Percentiles rank a stretch among this genome's conserved stretches.
Evolutionary conservation across 257 asterid genomes (phyloP).

Genomic region (Plantago ovata): DNA sequence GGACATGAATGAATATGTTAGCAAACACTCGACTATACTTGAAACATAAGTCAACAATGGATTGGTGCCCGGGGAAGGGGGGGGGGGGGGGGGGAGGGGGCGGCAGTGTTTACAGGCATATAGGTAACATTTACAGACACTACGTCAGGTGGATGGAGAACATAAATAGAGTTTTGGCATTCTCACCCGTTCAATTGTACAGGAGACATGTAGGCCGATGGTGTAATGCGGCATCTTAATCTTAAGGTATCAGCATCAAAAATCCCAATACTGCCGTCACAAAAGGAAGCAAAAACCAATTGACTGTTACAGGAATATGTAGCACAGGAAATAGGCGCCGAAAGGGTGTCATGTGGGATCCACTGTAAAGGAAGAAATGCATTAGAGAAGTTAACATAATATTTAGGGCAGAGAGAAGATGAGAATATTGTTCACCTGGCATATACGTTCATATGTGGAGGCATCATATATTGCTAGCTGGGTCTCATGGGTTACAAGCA

Average conservation of each 20-base stretch:
- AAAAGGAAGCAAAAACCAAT: slow-evolving; percentile 78
- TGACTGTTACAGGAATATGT: slow-evolving; percentile 91
- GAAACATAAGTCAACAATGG: too few species aligned
- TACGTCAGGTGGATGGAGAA: background rate
- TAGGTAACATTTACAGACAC: too few species aligned
- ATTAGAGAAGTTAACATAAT: slow-evolving; percentile 6
- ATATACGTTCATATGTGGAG: slow-evolving; percentile 84
- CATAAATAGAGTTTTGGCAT: background rate
- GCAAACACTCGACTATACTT: too few species aligned
- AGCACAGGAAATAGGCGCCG: slow-evolving; percentile 91
- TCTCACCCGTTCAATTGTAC: slow-evolving; percentile 70
- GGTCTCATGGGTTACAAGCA: slow-evolving; percentile 88
- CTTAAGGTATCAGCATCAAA: slow-evolving; percentile 87
- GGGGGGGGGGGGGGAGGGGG: too few species aligned
- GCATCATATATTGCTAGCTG: slow-evolving; percentile 86
- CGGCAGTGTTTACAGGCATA: too few species aligned
- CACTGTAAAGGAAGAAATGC: slow-evolving; percentile 46
- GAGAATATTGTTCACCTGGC: slow-evolving; percentile 51
- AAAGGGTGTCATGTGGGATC: slow-evolving; percentile 88
- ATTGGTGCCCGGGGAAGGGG: too few species aligned
- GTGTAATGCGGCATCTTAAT: slow-evolving; percentile 81
- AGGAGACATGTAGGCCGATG: slow-evolving; percentile 71
- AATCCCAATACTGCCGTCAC: slow-evolving; percentile 81
- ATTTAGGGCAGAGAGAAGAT: background rate
- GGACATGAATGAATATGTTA: background rate